Conservation (phyloP, 2,329 filamentous ascomycete genomes). For the Apiospora koreana region DNA sequence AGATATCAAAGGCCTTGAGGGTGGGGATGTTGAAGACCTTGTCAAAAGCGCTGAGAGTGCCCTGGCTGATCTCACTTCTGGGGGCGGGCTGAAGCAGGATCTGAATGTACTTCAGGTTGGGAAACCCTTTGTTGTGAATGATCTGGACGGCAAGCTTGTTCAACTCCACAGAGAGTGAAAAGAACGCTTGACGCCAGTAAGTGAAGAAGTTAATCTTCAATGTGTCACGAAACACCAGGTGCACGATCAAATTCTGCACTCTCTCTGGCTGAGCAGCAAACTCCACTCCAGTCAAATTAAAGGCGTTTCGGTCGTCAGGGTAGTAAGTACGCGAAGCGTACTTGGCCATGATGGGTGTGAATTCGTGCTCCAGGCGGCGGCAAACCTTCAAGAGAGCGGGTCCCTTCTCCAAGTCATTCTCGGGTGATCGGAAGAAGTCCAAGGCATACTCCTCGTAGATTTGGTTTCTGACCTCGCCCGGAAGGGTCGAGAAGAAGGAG, state of each 20-base stretch:
- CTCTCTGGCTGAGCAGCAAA: too few species aligned
- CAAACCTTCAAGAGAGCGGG: neutral
- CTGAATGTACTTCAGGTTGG: neutral
- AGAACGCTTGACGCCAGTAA: neutral
- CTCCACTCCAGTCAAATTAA: too few species aligned
- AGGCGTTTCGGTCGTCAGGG: neutral
- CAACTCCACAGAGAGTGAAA: neutral
- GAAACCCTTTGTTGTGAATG: neutral
- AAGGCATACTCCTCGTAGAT: neutral
- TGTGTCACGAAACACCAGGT: neutral
- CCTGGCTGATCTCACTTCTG: neutral
- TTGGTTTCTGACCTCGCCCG: neutral
- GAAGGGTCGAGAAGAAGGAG: neutral
- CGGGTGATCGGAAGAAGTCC: neutral
- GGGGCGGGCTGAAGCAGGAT: neutral
- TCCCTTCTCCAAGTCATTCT: neutral
- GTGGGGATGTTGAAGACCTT: too few species aligned
- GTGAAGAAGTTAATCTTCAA: neutral
- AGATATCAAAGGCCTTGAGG: too few species aligned
- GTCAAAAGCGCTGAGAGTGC: neutral
- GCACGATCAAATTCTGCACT: too few species aligned
- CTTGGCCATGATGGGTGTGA: neutral
- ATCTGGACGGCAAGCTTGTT: neutral
- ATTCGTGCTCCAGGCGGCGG: neutral
- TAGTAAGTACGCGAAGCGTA: neutral